phyloP scores from a whole-genome alignment of 208 protist genomes.

The Wallacemonas rigidus region DNA sequence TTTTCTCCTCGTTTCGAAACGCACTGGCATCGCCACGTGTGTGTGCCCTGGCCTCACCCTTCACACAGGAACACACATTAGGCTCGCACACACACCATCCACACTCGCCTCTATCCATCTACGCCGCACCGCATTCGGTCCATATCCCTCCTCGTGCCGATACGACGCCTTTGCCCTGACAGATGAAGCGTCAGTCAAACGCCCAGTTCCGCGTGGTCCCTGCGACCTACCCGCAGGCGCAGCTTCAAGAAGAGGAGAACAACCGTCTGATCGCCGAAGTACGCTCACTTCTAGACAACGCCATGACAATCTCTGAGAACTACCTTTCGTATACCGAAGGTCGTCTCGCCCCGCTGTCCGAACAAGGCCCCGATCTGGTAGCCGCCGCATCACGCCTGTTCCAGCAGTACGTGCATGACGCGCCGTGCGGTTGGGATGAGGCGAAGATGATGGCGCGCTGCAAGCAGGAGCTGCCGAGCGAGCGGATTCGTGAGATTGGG shows the following conservation, averaged over 20 bases:
- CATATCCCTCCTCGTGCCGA: no score
- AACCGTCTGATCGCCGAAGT: slow-evolving; percentile 49
- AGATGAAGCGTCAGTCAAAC: slow-evolving; percentile 13
- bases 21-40: no score
- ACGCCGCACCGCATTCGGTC: no score
- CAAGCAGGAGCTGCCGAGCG: slow-evolving; percentile 50
- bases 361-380: slow-evolving; percentile 38
- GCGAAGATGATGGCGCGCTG: slow-evolving; percentile 62
- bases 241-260: slow-evolving; percentile 73
- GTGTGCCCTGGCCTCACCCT: no score
- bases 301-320: slow-evolving; percentile 72
- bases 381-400: slow-evolving; percentile 36
- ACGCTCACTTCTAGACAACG: slow-evolving; percentile 57
- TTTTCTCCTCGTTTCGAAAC: slow-evolving; percentile 5
- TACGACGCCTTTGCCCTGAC: no score
- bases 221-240: slow-evolving; percentile 58
- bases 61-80: no score
- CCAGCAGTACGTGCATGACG: slow-evolving; percentile 63
- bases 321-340: slow-evolving; percentile 67
- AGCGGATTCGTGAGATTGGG: slow-evolving; percentile 43
- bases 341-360: slow-evolving; percentile 55
- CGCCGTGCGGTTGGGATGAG: slow-evolving; percentile 77
- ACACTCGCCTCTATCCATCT: no score
- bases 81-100: no score
- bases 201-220: slow-evolving; percentile 33